phyloP scores from a whole-genome alignment of 1,139 yeast genomes.

The Scheffersomyces segobiensis region DNA sequence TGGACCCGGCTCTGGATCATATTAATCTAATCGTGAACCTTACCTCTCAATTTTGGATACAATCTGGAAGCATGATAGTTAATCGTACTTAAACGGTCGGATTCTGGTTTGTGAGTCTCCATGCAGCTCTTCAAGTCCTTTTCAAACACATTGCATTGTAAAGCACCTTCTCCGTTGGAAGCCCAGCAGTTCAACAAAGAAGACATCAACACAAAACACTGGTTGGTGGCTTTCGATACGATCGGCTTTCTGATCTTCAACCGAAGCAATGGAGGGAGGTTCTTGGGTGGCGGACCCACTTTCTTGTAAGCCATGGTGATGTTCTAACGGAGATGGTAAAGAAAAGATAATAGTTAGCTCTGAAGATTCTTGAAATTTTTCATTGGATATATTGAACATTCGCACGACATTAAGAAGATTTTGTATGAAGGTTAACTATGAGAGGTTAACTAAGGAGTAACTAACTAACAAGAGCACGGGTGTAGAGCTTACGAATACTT shows the following conservation, averaged over 20 bases:
- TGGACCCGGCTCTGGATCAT: background rate
- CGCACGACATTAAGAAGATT: background rate
- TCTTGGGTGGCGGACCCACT: conserved; percentile 29
- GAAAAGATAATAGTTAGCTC: conserved; percentile 2
- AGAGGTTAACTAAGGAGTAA: too few relatives aligned
- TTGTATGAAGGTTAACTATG: background rate
- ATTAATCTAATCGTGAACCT: conserved; percentile 58
- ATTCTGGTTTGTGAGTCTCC: conserved; percentile 49
- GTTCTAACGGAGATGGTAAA: conserved; percentile 7
- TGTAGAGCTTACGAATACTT: too few relatives aligned
- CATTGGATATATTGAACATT: background rate
- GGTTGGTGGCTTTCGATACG: conserved; percentile 58
- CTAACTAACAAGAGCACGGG: too few relatives aligned
- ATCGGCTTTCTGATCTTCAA: conserved; percentile 70
- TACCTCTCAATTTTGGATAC: conserved; percentile 75
- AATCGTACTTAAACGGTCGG: conserved; percentile 52
- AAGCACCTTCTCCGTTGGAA: conserved; percentile 82
- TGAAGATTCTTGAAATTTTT: background rate
- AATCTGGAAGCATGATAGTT: conserved; percentile 85
- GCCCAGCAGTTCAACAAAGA: conserved; percentile 95
- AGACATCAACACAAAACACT: conserved; percentile 81
- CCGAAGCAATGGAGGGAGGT: conserved; percentile 75
- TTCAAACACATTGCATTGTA: conserved; percentile 65
- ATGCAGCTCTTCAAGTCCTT: conserved; percentile 47
- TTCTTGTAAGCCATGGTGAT: conserved; percentile 29